Conservation (phyloP, 805 yeast genomes). For the Saccharomycopsis javanensis region DNA sequence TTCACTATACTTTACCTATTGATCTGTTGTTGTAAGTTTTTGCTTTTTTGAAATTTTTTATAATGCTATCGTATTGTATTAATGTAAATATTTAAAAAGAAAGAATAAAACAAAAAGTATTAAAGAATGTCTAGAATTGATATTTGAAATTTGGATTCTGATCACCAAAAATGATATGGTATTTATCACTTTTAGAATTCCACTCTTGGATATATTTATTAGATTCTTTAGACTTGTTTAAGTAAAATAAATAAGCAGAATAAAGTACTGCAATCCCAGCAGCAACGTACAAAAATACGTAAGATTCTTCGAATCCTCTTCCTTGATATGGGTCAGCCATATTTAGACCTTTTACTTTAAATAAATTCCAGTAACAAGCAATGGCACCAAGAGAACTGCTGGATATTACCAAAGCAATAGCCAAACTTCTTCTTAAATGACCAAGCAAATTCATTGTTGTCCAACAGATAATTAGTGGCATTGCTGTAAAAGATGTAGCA, state of each 20-base stretch:
- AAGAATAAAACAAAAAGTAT: not conserved
- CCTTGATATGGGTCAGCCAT: not conserved
- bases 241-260: conserved; percentile 9
- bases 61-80: not conserved
- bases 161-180: conserved; percentile 29
- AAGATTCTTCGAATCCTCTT: not conserved
- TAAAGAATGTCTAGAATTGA: not conserved
- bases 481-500: conserved; percentile 30
- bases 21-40: too few relatives aligned
- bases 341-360: not conserved
- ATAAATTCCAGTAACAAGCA: conserved; percentile 39
- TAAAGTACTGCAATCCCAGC: conserved; percentile 14
- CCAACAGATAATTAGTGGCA: conserved; percentile 65
- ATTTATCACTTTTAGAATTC: conserved; percentile 24
- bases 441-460: conserved; percentile 43
- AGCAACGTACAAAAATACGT: not conserved
- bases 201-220: conserved; percentile 24
- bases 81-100: not conserved
- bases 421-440: conserved; percentile 48
- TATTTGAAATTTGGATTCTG: conserved; percentile 1
- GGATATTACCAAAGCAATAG: conserved; percentile 53
- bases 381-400: conserved; percentile 32
- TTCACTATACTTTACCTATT: too few relatives aligned
- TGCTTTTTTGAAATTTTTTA: too few relatives aligned
- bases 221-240: conserved; percentile 18